Evolutionary conservation across 768 basidiomycete genomes (phyloP), one percentile per base, ranked within the genome.

Genomic region (Xanthoconium stramineum): DNA sequence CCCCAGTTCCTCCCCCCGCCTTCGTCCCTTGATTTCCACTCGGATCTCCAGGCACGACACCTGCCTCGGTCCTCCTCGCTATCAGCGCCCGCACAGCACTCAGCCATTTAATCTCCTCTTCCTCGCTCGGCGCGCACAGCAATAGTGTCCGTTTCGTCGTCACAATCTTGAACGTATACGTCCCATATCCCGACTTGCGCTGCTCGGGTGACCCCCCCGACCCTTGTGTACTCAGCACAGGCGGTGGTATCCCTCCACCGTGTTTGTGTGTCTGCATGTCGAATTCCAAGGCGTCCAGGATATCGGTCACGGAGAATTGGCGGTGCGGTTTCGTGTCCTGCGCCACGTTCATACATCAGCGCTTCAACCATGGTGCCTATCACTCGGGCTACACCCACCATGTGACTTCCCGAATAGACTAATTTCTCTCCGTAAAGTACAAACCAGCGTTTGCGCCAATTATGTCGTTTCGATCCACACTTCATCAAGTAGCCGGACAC

Each of bases 391-490:
- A 17, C 14, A 78, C 86, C 59, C 66, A 96, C 95, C 94, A 98
- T 98, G 75, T 99, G 97, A 69, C 89, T 94, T 47, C 85, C 85
- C 11, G 85, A 87, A 75, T 99, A 99, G 36, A 92, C 75, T 51
- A 99, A 74, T 67, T 86, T 89, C 65, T 94, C 91, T 38, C 86
- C 85, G 38, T 87, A 93, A n/a, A 99, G 76, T 37, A 91, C 86
- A 65, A 99, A 98, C 96, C 95, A 98, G 30, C 97, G 77, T 73
- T 99, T 98, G 54, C 94, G 82, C 97, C 97, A 99, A 61, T 85
- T 91, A 64, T 90, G 88, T 66, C 96, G 83, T 62, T 95, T 93
- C 43, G 88, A 87, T 29, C 93, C 94, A 71, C 93, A 94, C 68
- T 98, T 98, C 90, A 95, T 94, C 58, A 99, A 77, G 71, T 98